phyloP scores from a whole-genome alignment of 805 yeast genomes.

The Candida quercuum region DNA sequence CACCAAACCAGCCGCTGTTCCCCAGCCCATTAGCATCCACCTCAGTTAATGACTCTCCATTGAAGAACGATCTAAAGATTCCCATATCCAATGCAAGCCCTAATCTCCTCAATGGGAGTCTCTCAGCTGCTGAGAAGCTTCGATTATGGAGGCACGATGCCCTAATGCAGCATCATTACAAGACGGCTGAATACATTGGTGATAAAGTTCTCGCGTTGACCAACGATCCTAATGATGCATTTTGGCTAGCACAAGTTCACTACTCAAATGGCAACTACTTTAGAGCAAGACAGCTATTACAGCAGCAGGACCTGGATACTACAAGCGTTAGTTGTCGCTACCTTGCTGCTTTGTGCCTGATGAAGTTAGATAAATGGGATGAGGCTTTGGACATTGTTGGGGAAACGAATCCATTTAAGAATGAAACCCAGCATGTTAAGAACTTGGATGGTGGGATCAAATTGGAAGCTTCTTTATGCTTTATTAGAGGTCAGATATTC shows the following conservation, averaged over 20 bases:
- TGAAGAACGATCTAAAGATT: constrained; percentile 1
- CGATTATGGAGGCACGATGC: constrained; percentile 94
- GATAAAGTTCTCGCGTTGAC: constrained; percentile 85
- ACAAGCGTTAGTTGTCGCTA: constrained; percentile 73
- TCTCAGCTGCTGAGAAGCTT: constrained; percentile 76
- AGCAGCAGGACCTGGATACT: constrained; percentile 46
- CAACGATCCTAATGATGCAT: constrained; percentile 86
- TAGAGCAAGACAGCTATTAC: constrained; percentile 69
- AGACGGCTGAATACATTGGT: constrained; percentile 86
- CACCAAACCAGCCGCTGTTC: constrained; percentile 39
- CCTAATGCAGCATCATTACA: constrained; percentile 82
- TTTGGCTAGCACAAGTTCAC: constrained; percentile 92
- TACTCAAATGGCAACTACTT: constrained; percentile 70
- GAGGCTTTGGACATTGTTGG: constrained; percentile 86
- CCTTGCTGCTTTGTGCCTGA: constrained; percentile 68
- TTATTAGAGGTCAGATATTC: constrained; percentile 76
- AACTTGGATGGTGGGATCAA: constrained; percentile 80
- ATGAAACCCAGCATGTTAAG: constrained; percentile 29
- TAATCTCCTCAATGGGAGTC: background rate
- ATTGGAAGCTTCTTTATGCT: constrained; percentile 83
- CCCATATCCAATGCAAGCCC: constrained; percentile 1
- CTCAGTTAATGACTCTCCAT: constrained; percentile 6
- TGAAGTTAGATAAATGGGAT: constrained; percentile 73
- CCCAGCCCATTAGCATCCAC: constrained; percentile 32
- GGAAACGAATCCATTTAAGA: constrained; percentile 68